phyloP scores from a whole-genome alignment of 2,329 filamentous ascomycete species.

The Orbilia brochopaga region DNA sequence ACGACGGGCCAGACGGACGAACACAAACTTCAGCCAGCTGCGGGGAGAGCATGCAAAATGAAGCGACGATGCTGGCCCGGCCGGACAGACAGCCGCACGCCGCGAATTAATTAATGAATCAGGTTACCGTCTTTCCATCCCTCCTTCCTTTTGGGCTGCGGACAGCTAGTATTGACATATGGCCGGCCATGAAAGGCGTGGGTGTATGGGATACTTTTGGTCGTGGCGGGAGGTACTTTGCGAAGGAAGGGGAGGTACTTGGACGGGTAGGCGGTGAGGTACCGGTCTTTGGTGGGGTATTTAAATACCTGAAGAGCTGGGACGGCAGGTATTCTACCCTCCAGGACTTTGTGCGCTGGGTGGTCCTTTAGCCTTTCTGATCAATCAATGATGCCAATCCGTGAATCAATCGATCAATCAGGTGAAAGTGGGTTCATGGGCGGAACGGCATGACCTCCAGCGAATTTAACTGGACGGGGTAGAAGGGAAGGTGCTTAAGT shows the following conservation, averaged over 20 bases:
- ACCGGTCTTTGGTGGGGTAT: constrained; percentile 3
- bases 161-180: neutral
- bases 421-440: too few relatives aligned
- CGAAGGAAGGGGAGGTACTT: neutral
- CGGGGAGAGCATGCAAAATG: neutral
- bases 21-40: neutral
- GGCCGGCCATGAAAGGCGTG: neutral
- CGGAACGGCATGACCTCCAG: too few relatives aligned
- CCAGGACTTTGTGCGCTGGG: too few relatives aligned
- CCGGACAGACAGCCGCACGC: neutral
- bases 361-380: too few relatives aligned
- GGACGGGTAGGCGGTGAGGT: neutral
- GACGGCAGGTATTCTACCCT: neutral
- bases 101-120: too few relatives aligned
- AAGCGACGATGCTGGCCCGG: neutral
- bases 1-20: too few relatives aligned
- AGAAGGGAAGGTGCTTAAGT: too few relatives aligned
- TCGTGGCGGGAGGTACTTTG: neutral
- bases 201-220: neutral
- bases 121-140: neutral
- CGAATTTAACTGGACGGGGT: too few relatives aligned
- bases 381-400: too few relatives aligned
- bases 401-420: too few relatives aligned
- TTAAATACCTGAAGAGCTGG: neutral
- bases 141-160: neutral